These are phyloP conservation scores for Diplosphaera chodatii DNA, from an alignment of 139 green algal genomes.

Conservation along the genomic window DNA sequence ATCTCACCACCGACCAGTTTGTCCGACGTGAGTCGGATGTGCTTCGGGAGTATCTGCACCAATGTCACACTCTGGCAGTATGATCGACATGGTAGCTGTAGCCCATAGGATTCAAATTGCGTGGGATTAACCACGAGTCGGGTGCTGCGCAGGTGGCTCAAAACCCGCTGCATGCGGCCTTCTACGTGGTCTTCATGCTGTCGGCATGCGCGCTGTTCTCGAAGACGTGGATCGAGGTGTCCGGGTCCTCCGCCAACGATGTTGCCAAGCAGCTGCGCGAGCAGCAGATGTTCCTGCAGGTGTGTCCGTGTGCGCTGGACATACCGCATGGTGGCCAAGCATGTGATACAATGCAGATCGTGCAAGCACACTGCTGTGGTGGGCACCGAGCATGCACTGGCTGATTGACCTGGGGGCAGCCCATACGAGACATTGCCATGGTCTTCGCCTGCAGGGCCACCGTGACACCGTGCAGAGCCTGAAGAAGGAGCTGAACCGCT, in stretches of 20 bases:
- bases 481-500: conserved; percentile 96
- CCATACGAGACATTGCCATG: no score
- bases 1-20: conserved; percentile 87
- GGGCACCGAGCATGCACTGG: no score
- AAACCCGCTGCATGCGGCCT: conserved; percentile 93
- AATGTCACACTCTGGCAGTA: no score
- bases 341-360: no score
- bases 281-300: conserved; percentile 91
- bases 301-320: no score
- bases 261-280: conserved; percentile 98
- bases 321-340: no score
- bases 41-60: no score
- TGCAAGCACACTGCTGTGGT: no score
- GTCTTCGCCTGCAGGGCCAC: conserved; percentile 34
- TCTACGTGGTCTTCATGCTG: conserved; percentile 99
- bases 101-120: no score
- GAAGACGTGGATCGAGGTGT: conserved; percentile 99
- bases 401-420: no score
- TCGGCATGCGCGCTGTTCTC: conserved; percentile 97
- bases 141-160: conserved; percentile 42
- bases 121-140: no score
- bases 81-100: no score
- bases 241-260: conserved; percentile 83
- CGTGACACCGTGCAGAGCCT: conserved; percentile 66
- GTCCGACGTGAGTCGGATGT: conserved; percentile 49